Evolutionary conservation across 768 basidiomycete genomes (phyloP).

Genomic region (Auriculariales sp.): DNA sequence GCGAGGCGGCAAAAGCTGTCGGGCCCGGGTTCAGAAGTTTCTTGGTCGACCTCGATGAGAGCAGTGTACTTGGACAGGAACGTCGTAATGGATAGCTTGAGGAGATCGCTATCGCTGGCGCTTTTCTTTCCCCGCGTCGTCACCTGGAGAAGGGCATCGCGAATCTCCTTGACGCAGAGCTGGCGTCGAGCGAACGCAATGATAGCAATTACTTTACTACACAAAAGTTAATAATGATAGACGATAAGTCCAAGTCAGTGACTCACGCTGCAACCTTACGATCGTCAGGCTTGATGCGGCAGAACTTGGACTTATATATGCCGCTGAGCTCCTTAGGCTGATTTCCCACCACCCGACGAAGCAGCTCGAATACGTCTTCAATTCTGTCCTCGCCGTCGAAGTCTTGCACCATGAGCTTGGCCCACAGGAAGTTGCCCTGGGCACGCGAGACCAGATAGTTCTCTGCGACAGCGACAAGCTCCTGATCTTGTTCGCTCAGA

Average conservation of each 20-base stretch:
- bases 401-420: constrained; percentile 12
- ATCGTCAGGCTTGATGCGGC: not conserved
- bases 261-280: not conserved
- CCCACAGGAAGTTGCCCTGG: constrained; percentile 18
- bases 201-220: constrained; percentile 17
- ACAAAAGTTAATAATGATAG: not conserved
- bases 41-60: not conserved
- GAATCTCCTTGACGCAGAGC: constrained; percentile 14
- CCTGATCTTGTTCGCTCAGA: constrained; percentile 1
- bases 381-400: constrained; percentile 8
- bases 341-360: constrained; percentile 5
- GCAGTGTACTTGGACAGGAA: not conserved
- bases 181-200: constrained; percentile 15
- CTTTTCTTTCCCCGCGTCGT: no score
- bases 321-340: not conserved
- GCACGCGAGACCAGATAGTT: constrained; percentile 9
- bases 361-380: constrained; percentile 10
- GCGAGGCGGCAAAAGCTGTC: constrained; percentile 13
- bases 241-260: not conserved
- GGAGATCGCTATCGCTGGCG: no score
- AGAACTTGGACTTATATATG: not conserved
- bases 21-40: not conserved
- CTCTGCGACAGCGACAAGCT: not conserved
- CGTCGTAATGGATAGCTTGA: not conserved
- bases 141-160: constrained; percentile 14